Base-by-base conservation (phyloP, 768 basidiomycete species). In the Tulasnella sp. region DNA sequence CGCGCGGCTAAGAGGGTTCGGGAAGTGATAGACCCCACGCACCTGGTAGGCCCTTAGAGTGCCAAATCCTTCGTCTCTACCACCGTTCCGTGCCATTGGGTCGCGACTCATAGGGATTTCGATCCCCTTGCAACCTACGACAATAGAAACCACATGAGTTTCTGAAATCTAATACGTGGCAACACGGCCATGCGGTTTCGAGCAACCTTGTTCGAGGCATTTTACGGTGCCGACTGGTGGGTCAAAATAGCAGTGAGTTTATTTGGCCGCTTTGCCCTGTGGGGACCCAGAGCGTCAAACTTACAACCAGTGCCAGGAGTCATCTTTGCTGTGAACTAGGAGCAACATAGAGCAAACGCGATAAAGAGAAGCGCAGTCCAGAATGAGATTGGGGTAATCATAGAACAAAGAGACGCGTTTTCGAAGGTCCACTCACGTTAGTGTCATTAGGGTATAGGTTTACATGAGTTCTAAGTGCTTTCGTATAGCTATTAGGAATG, bases 21-120 rank as follows among this genome's bases (percentile, higher is more conserved):
- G 17, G 71, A 34, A 42, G 40, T 15, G 15, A 49, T n/a, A n/a
- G n/a, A n/a, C n/a, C n/a, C 31, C 29, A 72, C 73, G 7, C 25
- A 74, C 73, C 58, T 74, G 73, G 40, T 74, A 74, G 4, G 45
- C 73, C 73, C 58, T 22, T 6, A 74, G 37, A 14, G 52, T 58
- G 9, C 73, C 73, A 22, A 74, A 74, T 58, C 73, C 73, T 37
- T 64, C 45, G 5, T 58, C 52, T 22, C 42, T 22, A 29, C 73
- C 73, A 22, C 73, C 73, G 40, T 34, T 25, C 49, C 31, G 17
- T 19, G 73, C 52, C 37, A 25, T 5, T 25, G n/a, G 17, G 22
- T 67, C 64, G 8, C 36, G 45, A 19, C 19, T 39, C 34, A 74
- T 31, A 34, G 31, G 4, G 2, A 74, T 58, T 31, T 38, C 37